These are phyloP conservation scores for Saccharomyces jurei DNA, from an alignment of 805 yeast genomes.

Conservation along the genomic window DNA sequence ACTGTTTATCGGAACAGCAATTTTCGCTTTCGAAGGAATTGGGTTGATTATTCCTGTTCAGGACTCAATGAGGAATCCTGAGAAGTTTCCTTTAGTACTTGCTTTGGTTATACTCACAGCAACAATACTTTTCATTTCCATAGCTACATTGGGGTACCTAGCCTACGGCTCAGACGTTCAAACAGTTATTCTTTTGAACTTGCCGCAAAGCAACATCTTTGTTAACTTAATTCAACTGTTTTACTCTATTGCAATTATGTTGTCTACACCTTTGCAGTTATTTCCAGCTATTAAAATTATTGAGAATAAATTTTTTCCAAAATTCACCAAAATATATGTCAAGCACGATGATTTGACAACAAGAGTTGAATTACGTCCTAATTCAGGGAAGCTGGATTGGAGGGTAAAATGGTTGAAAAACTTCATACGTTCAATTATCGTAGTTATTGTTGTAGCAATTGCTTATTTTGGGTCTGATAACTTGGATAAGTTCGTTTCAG, in stretches of 20 bases:
- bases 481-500: conserved; percentile 66
- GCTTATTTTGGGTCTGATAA: conserved; percentile 64
- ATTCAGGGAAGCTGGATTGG: conserved; percentile 49
- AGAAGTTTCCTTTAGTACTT: conserved; percentile 60
- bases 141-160: conserved; percentile 62
- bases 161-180: conserved; percentile 58
- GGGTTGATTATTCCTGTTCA: conserved; percentile 77
- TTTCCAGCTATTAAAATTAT: conserved; percentile 72
- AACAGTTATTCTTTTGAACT: conserved; percentile 62
- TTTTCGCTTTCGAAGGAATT: conserved; percentile 83
- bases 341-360: conserved; percentile 9
- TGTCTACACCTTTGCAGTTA: conserved; percentile 74
- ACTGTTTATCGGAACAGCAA: conserved; percentile 72
- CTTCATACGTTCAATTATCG: conserved; percentile 45
- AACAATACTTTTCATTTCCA: conserved; percentile 49
- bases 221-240: conserved; percentile 61
- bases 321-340: conserved; percentile 18
- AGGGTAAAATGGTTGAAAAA: conserved; percentile 63
- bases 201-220: conserved; percentile 58
- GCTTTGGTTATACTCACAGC: conserved; percentile 55
- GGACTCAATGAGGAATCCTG: conserved; percentile 72
- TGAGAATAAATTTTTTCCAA: conserved; percentile 49
- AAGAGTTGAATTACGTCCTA: conserved; percentile 14
- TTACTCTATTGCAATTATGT: conserved; percentile 64
- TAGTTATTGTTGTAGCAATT: conserved; percentile 43